phyloP scores from a whole-genome alignment of 2,329 filamentous ascomycete species.

The Beauveria australis region DNA sequence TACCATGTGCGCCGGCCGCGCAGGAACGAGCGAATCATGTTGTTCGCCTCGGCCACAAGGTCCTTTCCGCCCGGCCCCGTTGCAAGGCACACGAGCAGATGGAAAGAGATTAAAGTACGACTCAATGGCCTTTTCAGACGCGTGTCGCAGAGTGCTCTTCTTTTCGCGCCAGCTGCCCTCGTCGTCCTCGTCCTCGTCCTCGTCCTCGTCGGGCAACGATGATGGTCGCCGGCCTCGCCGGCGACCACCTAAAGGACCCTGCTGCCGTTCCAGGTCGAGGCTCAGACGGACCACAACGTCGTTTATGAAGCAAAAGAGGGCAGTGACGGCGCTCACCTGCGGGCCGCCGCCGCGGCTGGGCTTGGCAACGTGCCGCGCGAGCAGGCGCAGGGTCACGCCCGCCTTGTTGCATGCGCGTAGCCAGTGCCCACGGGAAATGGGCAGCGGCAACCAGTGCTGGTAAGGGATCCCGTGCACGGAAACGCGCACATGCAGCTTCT shows the following conservation, averaged over 20 bases:
- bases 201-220: not conserved
- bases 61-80: constrained; percentile 14
- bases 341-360: not conserved
- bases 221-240: not conserved
- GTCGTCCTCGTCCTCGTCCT: not conserved
- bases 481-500: constrained; percentile 23
- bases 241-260: not conserved
- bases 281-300: constrained; percentile 42
- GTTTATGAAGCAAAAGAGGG: constrained; percentile 42
- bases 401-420: constrained; percentile 23
- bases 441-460: constrained; percentile 36
- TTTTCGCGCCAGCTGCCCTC: not conserved
- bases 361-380: not conserved
- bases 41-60: constrained; percentile 29
- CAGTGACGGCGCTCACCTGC: not conserved
- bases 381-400: not conserved
- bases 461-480: constrained; percentile 36
- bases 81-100: constrained; percentile 40
- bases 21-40: constrained; percentile 29
- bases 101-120: constrained; percentile 45
- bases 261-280: constrained; percentile 14
- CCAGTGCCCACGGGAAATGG: constrained; percentile 39
- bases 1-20: constrained; percentile 18
- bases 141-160: constrained; percentile 35
- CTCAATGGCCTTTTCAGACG: constrained; percentile 45